phyloP scores from a whole-genome alignment of 2,329 filamentous ascomycete genomes.

The Erysiphe pulchra region DNA sequence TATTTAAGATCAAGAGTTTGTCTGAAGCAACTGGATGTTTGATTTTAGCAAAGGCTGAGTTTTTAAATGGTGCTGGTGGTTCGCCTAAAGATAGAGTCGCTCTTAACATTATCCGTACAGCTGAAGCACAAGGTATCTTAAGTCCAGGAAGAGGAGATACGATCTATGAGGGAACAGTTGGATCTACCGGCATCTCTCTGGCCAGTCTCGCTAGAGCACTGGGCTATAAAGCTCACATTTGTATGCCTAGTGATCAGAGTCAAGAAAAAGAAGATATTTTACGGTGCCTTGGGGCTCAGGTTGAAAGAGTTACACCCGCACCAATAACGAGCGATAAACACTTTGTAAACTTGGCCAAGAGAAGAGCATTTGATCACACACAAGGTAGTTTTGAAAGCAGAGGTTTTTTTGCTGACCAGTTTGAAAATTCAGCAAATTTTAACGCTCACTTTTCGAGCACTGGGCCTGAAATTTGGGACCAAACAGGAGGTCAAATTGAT shows the following conservation, averaged over 20 bases:
- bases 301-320: slow-evolving; percentile 72
- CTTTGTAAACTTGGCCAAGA: slow-evolving; percentile 77
- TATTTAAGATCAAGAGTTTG: slow-evolving; percentile 65
- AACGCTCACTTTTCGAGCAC: slow-evolving; percentile 59
- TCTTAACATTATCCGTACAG: slow-evolving; percentile 61
- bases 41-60: slow-evolving; percentile 87
- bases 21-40: slow-evolving; percentile 68
- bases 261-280: slow-evolving; percentile 75
- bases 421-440: slow-evolving; percentile 79
- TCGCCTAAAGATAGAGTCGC: slow-evolving; percentile 92
- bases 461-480: slow-evolving; percentile 67
- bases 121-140: slow-evolving; percentile 53
- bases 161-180: slow-evolving; percentile 92
- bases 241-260: slow-evolving; percentile 85
- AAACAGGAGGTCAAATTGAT: slow-evolving; percentile 49
- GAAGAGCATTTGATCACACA: slow-evolving; percentile 52
- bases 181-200: slow-evolving; percentile 85
- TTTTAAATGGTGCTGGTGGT: slow-evolving; percentile 80
- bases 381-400: slow-evolving; percentile 31
- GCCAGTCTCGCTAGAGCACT: slow-evolving; percentile 68
- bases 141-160: slow-evolving; percentile 65
- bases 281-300: slow-evolving; percentile 68
- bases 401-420: slow-evolving; percentile 91
- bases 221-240: slow-evolving; percentile 85
- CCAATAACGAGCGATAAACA: slow-evolving; percentile 84